Conservation (phyloP, 768 basidiomycete species). For the Clitopilus hobsonii region DNA sequence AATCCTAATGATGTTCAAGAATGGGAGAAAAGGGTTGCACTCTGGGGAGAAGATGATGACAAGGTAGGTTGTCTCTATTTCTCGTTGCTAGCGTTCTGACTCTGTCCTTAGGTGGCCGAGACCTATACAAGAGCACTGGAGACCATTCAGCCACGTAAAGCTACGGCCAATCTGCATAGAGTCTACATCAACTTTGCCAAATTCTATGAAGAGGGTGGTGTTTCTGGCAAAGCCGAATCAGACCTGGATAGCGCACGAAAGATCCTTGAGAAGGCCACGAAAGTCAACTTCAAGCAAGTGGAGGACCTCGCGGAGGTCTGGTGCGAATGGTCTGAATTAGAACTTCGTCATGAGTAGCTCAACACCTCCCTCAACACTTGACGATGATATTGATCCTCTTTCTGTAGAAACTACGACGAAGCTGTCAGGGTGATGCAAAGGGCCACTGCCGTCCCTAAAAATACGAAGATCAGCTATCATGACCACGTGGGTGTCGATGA, state of each 20-base stretch:
- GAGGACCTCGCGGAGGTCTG: constrained; percentile 98
- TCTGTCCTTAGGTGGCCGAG: constrained; percentile 68
- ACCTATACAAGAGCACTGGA: constrained; percentile 90
- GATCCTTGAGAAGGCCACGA: constrained; percentile 89
- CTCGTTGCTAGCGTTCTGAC: background rate
- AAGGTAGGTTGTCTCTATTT: constrained; percentile 49
- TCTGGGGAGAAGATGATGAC: constrained; percentile 91
- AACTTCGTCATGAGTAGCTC: constrained; percentile 89
- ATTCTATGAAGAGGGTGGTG: constrained; percentile 96
- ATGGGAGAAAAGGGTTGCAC: constrained; percentile 96
- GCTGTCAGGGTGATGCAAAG: constrained; percentile 95
- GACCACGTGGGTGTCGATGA: constrained; percentile 66
- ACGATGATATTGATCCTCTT: constrained; percentile 1
- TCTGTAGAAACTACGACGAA: constrained; percentile 89
- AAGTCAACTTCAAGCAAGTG: constrained; percentile 89
- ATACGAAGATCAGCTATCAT: constrained; percentile 87
- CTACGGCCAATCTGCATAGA: constrained; percentile 85
- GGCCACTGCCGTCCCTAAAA: constrained; percentile 87
- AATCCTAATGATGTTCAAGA: constrained; percentile 99
- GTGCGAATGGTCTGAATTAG: constrained; percentile 99
- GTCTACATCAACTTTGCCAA: constrained; percentile 94
- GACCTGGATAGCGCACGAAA: constrained; percentile 87
- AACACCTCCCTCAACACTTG: background rate
- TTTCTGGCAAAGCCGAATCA: constrained; percentile 68
- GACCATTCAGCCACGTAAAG: constrained; percentile 83